Base-by-base conservation (phyloP, 768 basidiomycete species). In the Tricholoma flavovirens region DNA sequence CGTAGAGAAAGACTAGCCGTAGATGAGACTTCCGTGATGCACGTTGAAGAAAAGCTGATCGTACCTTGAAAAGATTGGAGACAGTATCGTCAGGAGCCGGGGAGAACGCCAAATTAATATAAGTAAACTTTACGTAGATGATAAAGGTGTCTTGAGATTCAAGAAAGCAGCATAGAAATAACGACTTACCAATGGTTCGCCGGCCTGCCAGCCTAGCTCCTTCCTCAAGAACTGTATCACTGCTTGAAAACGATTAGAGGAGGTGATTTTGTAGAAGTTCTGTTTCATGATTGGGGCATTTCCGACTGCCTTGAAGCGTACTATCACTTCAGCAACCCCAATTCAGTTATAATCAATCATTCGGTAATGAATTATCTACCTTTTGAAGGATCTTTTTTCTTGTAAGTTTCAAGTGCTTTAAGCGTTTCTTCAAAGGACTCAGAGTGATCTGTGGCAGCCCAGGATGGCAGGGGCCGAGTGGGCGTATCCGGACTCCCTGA, bases 201-300 rank as follows among this genome's bases (percentile, higher is more conserved):
- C 82, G 11, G 83, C 73, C 67, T 91, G 92, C 86, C 90, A 92
- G 2, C 86, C 85, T 45, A 97, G 71, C 67, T 97, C 93, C 65
- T 83, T 90, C 60, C 94, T 74, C 72, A 98, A 68, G 69, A 98
- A 96, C 64, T 90, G 86, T 50, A 95, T 92, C 56, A 98, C 94
- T 8, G 92, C 89, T 68, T 96, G 93, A 63, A 97, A 98, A 56
- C 88, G 80, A 70, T 96, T 93, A 42, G 88, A 86, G 15, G 93
- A 90, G 0, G 93, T 93, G 64, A 98, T 94, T 78, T 93, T 95
- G 83, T 93, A 97, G 63, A 93, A 90, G 74, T 95, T 97, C 75
- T 95, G 92, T 73, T 90, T 94, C 94, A 98, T 96, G 64, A 98
- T 94, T 1, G 95, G 95, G 2, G 95, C 95, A 63, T 95, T 94